A percentile compares a stretch with the other conserved stretches of the same genome.
Evolutionary conservation across 1,139 yeast species (phyloP).

Genomic region (Diutina scorzettiae): DNA sequence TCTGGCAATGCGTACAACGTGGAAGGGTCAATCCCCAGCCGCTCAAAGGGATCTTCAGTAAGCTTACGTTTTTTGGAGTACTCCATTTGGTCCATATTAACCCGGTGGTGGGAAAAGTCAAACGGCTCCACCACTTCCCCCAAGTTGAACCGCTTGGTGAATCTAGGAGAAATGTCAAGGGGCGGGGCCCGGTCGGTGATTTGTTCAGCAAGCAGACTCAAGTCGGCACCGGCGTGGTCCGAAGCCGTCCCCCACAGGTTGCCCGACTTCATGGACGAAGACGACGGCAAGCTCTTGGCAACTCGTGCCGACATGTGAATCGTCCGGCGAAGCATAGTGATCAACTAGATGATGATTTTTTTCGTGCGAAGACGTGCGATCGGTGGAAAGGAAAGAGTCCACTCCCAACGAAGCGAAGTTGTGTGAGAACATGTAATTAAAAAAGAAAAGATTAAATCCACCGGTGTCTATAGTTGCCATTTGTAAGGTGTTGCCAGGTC

Average conservation of each 20-base stretch:
- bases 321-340: not conserved
- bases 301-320: not conserved
- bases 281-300: not conserved
- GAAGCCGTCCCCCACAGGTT: not conserved
- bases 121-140: conserved; percentile 58
- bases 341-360: not conserved
- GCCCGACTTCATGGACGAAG: conserved; percentile 1
- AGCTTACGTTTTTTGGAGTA: conserved; percentile 9
- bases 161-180: conserved; percentile 17
- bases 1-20: conserved; percentile 58
- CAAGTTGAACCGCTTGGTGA: conserved; percentile 28
- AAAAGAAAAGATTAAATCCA: too few species aligned
- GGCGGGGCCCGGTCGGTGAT: conserved; percentile 16
- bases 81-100: conserved; percentile 22
- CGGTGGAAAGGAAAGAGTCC: too few species aligned
- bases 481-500: too few species aligned
- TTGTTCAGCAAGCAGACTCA: not conserved
- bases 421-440: too few species aligned
- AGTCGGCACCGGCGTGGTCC: not conserved
- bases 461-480: too few species aligned
- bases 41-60: conserved; percentile 33
- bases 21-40: conserved; percentile 48
- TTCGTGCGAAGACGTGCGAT: too few species aligned
- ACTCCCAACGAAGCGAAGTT: too few species aligned
- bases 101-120: conserved; percentile 52